A percentile compares a stretch with the other conserved stretches of the same genome.
Conservation (phyloP, 768 basidiomycete species). For the Panellus pusillus region DNA sequence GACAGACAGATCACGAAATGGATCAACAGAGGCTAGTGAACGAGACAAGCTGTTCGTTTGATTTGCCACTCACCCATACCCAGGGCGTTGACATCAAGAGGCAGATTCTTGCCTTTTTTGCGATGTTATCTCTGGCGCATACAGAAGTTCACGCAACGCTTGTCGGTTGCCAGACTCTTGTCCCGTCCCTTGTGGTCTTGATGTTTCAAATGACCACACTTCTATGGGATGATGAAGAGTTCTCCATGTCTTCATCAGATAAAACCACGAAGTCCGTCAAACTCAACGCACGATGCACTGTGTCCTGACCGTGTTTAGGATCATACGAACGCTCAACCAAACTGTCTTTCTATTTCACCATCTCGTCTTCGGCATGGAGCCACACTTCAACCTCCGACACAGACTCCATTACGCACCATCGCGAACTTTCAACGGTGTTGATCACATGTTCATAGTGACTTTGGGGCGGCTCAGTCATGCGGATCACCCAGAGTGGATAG, state of each 20-base stretch:
- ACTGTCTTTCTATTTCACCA: constrained; percentile 62
- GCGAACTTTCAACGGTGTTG: constrained; percentile 59
- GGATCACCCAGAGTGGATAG: constrained; percentile 62
- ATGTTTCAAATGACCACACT: constrained; percentile 51
- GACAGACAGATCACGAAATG: constrained; percentile 40
- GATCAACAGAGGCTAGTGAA: constrained; percentile 38
- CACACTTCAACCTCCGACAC: constrained; percentile 52
- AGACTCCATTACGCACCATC: constrained; percentile 56
- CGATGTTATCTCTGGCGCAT: constrained; percentile 40
- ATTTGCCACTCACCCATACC: not conserved
- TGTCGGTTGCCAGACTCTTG: constrained; percentile 50
- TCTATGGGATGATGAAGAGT: constrained; percentile 67
- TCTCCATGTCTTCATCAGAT: constrained; percentile 36
- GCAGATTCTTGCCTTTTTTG: constrained; percentile 41
- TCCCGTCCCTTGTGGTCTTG: constrained; percentile 65
- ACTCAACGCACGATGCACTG: not conserved
- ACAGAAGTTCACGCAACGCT: constrained; percentile 38
- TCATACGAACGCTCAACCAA: constrained; percentile 50
- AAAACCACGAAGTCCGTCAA: constrained; percentile 37
- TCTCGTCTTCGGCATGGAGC: constrained; percentile 52
- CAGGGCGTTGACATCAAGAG: constrained; percentile 29
- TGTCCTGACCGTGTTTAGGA: constrained; percentile 34
- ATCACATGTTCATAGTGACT: constrained; percentile 72
- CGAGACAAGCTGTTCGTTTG: not conserved
- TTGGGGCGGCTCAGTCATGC: constrained; percentile 76